Percentiles rank a stretch among this genome's conserved stretches.
Evolutionary conservation across 2,329 filamentous ascomycete genomes (phyloP).

Genomic region (Pseudogymnoascus sp.): DNA sequence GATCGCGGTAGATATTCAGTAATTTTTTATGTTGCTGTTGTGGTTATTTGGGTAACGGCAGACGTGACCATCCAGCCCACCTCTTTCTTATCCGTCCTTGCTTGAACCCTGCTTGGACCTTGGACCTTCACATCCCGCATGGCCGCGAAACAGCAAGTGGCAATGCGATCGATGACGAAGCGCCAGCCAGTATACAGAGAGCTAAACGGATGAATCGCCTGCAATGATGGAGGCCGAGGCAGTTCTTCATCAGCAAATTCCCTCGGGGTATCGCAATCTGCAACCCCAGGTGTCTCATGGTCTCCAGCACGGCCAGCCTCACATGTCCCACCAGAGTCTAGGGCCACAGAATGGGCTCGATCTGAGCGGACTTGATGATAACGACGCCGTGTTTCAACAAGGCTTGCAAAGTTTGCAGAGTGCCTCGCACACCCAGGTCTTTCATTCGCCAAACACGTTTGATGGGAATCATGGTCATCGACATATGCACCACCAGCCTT

Average conservation of each 20-base stretch:
- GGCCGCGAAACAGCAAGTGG: background rate
- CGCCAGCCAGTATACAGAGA: constrained; percentile 3
- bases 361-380: constrained; percentile 35
- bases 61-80: background rate
- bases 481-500: constrained; percentile 25
- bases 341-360: constrained; percentile 32
- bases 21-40: background rate
- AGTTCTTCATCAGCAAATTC: constrained; percentile 21
- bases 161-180: constrained; percentile 5
- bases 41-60: background rate
- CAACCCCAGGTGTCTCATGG: constrained; percentile 28
- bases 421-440: constrained; percentile 28
- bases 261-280: constrained; percentile 24
- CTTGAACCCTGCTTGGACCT: background rate
- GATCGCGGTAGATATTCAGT: background rate
- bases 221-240: constrained; percentile 6
- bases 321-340: constrained; percentile 25
- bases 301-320: constrained; percentile 27
- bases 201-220: background rate
- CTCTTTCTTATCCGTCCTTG: background rate
- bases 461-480: constrained; percentile 28
- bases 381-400: constrained; percentile 33
- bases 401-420: constrained; percentile 31
- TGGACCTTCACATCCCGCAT: background rate
- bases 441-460: constrained; percentile 29